Conservation (phyloP, 164 flowering plant genomes). For the Aristolochia contorta region DNA sequence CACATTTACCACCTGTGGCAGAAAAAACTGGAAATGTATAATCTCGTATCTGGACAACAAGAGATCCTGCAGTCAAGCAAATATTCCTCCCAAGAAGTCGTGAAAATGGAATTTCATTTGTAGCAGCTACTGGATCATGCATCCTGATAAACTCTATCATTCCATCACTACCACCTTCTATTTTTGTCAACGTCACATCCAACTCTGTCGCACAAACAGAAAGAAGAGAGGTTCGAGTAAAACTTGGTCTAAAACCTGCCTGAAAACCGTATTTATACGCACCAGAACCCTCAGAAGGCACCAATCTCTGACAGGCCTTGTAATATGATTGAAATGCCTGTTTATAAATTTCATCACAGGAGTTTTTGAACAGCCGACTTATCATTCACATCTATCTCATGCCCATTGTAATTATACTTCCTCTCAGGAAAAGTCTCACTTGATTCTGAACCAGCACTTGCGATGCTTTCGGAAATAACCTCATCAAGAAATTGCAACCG, state of each 20-base stretch:
- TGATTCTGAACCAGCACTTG: constrained; percentile 35
- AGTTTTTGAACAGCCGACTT: constrained; percentile 39
- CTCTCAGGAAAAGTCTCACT: constrained; percentile 34
- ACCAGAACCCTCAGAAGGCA: constrained; percentile 76
- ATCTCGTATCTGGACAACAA: constrained; percentile 65
- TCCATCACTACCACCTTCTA: constrained; percentile 90
- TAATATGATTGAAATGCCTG: constrained; percentile 80
- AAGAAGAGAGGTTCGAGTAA: constrained; percentile 68
- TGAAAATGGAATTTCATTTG: constrained; percentile 76
- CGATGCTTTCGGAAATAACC: constrained; percentile 29
- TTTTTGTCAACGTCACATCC: constrained; percentile 60
- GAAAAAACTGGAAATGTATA: constrained; percentile 75
- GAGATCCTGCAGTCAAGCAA: constrained; percentile 50
- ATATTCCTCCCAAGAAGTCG: constrained; percentile 74
- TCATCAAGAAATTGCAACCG: constrained; percentile 81
- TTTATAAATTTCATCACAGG: constrained; percentile 64
- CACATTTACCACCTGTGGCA: constrained; percentile 71
- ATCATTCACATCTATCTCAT: constrained; percentile 65
- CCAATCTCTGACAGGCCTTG: constrained; percentile 64
- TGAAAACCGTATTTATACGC: constrained; percentile 82
- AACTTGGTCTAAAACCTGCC: constrained; percentile 78
- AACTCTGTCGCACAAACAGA: constrained; percentile 66
- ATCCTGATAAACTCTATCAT: constrained; percentile 77
- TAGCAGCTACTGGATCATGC: constrained; percentile 73
- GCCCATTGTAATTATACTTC: constrained; percentile 40